Evolutionary conservation across 441 rosid genomes (phyloP).

Genomic region (Euphorbia corollata): DNA sequence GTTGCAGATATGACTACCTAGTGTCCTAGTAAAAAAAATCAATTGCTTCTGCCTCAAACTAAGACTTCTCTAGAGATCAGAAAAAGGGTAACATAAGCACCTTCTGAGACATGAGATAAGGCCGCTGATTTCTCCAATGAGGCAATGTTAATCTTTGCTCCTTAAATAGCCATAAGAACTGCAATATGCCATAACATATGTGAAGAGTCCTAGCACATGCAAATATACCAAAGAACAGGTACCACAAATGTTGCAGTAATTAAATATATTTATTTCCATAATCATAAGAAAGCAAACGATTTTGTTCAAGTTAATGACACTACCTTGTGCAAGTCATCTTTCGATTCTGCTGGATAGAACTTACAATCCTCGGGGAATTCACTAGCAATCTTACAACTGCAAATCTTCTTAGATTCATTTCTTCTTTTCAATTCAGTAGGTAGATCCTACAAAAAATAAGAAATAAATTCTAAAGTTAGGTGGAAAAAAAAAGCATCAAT

Average conservation of each 20-base stretch:
- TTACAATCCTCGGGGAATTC: conserved; percentile 87
- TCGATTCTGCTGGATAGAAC: conserved; percentile 80
- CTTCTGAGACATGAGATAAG: conserved; percentile 72
- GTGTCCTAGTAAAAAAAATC: neutral
- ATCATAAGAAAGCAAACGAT: neutral
- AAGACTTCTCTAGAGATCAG: neutral
- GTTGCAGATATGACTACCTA: neutral
- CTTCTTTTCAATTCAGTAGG: conserved; percentile 59
- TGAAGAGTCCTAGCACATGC: neutral
- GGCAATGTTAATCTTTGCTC: conserved; percentile 76
- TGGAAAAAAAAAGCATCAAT: neutral
- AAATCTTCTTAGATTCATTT: conserved; percentile 59
- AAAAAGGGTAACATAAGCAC: conserved; percentile 25
- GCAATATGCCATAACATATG: conserved; percentile 22
- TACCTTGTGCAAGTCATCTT: conserved; percentile 92
- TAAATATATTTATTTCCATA: neutral
- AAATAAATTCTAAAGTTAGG: conserved; percentile 16
- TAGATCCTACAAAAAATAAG: conserved; percentile 44
- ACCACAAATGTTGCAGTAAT: neutral
- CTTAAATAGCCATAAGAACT: conserved; percentile 83
- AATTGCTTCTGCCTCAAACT: conserved; percentile 5
- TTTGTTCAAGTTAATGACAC: neutral
- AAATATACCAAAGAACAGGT: no score
- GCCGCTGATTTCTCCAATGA: conserved; percentile 79
- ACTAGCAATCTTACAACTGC: conserved; percentile 51